Percentiles rank a stretch among this genome's conserved stretches.
phyloP scores from a whole-genome alignment of 495 filamentous ascomycete species.

The Sordaria brevicollis region DNA sequence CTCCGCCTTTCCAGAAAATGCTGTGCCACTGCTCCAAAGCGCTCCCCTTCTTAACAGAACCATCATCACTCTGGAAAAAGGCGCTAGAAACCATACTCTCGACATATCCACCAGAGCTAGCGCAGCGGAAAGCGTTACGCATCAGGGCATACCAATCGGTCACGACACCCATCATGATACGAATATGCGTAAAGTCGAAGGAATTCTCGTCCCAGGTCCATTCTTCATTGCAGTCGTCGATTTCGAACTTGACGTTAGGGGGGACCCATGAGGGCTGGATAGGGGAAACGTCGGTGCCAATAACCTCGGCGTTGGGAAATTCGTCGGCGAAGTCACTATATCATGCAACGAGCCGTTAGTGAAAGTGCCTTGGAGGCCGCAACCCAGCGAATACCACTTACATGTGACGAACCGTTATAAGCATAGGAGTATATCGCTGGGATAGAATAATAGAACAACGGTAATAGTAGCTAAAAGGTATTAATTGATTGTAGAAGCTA shows the following conservation, averaged over 20 bases:
- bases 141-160: conserved; percentile 36
- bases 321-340: conserved; percentile 41
- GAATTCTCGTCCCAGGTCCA: conserved; percentile 34
- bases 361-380: neutral
- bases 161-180: conserved; percentile 37
- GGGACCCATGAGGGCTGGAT: conserved; percentile 31
- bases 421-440: no score
- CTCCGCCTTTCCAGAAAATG: neutral
- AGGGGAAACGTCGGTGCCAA: conserved; percentile 42
- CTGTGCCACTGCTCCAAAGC: neutral
- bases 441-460: no score
- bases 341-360: neutral
- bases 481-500: no score
- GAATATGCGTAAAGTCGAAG: conserved; percentile 51
- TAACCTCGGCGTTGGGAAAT: conserved; percentile 35
- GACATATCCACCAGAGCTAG: neutral
- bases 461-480: no score
- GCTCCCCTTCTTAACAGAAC: neutral
- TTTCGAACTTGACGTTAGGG: conserved; percentile 35
- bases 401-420: no score
- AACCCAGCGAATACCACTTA: no score
- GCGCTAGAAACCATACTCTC: neutral
- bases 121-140: conserved; percentile 20
- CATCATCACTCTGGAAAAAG: neutral
- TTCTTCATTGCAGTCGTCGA: conserved; percentile 36